Base-by-base conservation (phyloP, 163 green algal species). In the Trebouxia gelatinosa region DNA sequence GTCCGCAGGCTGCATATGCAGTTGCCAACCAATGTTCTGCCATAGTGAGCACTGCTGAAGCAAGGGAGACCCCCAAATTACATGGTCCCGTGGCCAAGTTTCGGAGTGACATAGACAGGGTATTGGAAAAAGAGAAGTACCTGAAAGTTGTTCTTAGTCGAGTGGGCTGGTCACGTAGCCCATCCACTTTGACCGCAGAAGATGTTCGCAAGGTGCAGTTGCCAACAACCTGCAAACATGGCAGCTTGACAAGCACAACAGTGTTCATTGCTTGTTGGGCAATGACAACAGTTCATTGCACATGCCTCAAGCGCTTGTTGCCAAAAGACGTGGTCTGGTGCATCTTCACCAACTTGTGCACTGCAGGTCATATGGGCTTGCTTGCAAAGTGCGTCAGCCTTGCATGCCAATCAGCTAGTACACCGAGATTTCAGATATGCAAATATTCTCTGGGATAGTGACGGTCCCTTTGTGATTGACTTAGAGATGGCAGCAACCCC, bases 401-500 rank as follows among this genome's bases (percentile, higher is more conserved):
- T 70, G 61, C 29, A 38, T 26, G 61, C 61, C 13, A 39, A 70
- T 28, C 31, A 70, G 29, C 61, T 70, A 46, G 61, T 70, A 39
- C 61, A 70, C 61, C 31, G 61, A 39, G 61, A 70, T 29, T 70
- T 70, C 31, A 38, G 61, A 46, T 39, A 46, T 70, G 61, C 61
- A 38, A 70, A 70, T 39, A 26, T 70, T 39, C 32, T 70, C 39
- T 70, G 61, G 61, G 61, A 70, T 29, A 70, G 32, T 39, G 28
- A 43, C 28, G 32, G 61, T 39, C 61, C 61, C 32, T 70, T 70
- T 70, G 61, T 70, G 31, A 39, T 38, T 26, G 61, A 70, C 61
- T 70, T 70, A 39, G 61, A 70, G 61, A 38, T 72, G 64, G 64
- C 64, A 51, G 64, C 64, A 72, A 72, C 19, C 34, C 34, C 64